Base-by-base conservation (phyloP, 2,329 filamentous ascomycete genomes). In the Amesomyces nigricolor region DNA sequence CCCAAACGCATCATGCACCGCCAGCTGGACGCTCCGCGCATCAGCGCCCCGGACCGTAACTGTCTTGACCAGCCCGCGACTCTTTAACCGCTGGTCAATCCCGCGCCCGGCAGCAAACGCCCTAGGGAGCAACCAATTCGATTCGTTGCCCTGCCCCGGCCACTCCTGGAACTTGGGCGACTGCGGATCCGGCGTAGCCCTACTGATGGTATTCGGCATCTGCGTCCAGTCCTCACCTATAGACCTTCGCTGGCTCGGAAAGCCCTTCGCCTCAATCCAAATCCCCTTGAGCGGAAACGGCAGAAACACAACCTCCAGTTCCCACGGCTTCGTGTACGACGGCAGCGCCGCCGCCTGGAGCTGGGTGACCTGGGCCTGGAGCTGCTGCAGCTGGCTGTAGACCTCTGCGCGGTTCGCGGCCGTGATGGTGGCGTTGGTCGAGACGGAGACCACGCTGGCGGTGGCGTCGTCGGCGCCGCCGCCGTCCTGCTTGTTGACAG, bases 241-340 rank as follows among this genome's bases (percentile, higher is more conserved):
- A 9, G 64, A 62, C 5, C 70, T 64, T 26, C 66, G 67, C 42
- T 71, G 71, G 32, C 72, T 73, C 0, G 61, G 54, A 65, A 83
- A 81, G 2, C 80, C 74, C 58, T 72, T 66, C 4, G 73, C 68
- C 44, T 73, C 72, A 56, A 79, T 72, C 81, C 81, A 84, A 5
- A 84, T 63, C 19, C 74, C 76, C 61, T 77, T 80, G 6, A 83
- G 70, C 1, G 78, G 75, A 67, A 89, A 92, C 1, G 88, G 88
- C 7, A 91, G 68, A 55, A 91, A 82, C 1, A 91, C 82, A 4
- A 91, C 85, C 65, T 91, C 87, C 1, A 92, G 73, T 61, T 87
- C 81, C 86, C 87, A 91, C 0, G 87, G 86, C 40, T 80, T 76
- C 42, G 72, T 70, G 29, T 75, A 74, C 0, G 86, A 83, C n/a